Percentiles rank a stretch among this genome's conserved stretches.
These are phyloP conservation scores for Arctium lappa DNA, from an alignment of 129 eudicot genomes.

Conservation along the genomic window DNA sequence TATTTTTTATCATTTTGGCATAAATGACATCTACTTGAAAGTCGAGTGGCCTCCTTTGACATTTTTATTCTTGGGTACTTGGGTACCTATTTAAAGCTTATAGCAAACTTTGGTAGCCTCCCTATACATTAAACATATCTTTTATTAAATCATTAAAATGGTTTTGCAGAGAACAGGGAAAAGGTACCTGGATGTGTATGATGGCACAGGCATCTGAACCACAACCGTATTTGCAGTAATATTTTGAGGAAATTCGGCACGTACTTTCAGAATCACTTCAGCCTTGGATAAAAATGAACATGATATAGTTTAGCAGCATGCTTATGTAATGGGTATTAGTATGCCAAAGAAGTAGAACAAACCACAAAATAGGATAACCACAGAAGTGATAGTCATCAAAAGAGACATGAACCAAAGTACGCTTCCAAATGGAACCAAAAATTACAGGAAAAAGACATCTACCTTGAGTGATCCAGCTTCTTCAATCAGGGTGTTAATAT, in stretches of 20 bases:
- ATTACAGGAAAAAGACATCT: background rate
- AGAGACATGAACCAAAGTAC: background rate
- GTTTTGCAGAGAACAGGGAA: background rate
- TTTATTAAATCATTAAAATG: background rate
- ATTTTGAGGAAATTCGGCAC: conserved; percentile 77
- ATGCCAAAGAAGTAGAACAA: background rate
- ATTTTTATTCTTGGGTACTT: background rate
- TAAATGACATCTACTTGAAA: background rate
- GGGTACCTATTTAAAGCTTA: background rate
- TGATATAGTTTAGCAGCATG: conserved; percentile 1
- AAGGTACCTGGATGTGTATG: conserved; percentile 73
- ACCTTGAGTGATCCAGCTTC: conserved; percentile 93
- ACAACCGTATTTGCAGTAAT: conserved; percentile 80
- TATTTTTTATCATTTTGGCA: background rate
- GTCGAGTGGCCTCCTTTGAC: background rate
- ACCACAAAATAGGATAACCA: background rate
- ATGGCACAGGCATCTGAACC: conserved; percentile 87
- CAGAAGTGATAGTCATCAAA: background rate
- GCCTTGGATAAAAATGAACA: conserved; percentile 44
- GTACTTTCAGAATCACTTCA: conserved; percentile 75
- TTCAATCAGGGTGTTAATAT: conserved; percentile 73
- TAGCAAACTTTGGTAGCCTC: background rate
- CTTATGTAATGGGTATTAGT: background rate
- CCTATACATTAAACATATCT: background rate
- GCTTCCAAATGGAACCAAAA: background rate